Base-by-base conservation (phyloP, 352 stramenopile species). In the Pythium volutum region DNA sequence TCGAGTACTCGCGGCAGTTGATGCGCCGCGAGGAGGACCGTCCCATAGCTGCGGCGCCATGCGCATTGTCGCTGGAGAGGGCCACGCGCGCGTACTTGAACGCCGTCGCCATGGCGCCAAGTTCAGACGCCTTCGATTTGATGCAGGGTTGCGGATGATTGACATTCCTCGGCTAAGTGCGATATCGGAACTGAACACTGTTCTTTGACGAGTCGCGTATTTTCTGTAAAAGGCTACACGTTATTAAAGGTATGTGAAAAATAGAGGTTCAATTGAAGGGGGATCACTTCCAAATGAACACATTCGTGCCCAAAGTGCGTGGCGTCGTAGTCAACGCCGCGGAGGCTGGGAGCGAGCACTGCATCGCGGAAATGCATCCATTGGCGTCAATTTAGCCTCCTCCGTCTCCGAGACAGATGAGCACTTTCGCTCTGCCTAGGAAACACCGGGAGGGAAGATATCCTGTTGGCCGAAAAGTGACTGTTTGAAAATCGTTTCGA, bases 1-100 rank as follows among this genome's bases (percentile, higher is more conserved):
- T 77, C 22, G 76, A 48, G 61, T 91, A 87, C 67, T 93, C 84
- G 41, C 67, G 73, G 50, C 79, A 93, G 42, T 78, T 64, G 39
- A 91, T 76, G 26, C 36, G 55, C 51, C 66, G 79, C 39, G 64
- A 27, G n/a, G 64, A 27, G n/a, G 54, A 46, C n/a, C 36, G 54
- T 2, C 25, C 15, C 25, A 33, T 29, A 7, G 41, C 4, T 4
- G 26, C 18, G 20, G 38, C 7, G 4, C 18, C 20, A 39, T 27
- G 59, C 11, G 38, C 33, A 12, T 45, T 22, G 15, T 25, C 61
- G 0, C 43, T 26, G 34, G 61, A 57, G 47, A 68, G 45, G 12
- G 61, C 48, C 36, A 68, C 16, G 22, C 61, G 61, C 20, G 61
- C 20, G 39, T 63, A 68, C 54, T 68, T 68, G 39, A 68, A 58